A percentile compares a stretch with the other conserved stretches of the same genome.
These are phyloP conservation scores for Lithohypha guttulata DNA, from an alignment of 2,329 filamentous ascomycete species.

Conservation along the genomic window DNA sequence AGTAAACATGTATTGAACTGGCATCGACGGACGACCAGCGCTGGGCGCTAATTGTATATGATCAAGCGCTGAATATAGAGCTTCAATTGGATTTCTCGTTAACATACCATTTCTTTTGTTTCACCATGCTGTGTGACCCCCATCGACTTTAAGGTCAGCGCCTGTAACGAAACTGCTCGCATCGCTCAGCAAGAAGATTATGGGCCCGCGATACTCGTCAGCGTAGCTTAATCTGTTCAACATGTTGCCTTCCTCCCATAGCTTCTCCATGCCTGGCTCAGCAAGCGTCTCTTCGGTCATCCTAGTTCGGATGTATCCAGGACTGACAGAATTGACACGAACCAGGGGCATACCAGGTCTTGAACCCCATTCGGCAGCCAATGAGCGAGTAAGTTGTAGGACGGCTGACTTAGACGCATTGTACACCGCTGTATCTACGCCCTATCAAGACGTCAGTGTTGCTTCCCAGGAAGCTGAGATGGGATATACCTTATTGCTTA, in stretches of 20 bases:
- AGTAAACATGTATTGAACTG: too few relatives aligned
- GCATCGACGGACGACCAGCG: too few relatives aligned
- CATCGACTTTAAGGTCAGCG: slow-evolving; percentile 34
- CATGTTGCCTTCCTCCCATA: slow-evolving; percentile 83
- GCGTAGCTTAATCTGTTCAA: slow-evolving; percentile 57
- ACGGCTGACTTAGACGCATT: slow-evolving; percentile 36
- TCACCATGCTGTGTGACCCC: slow-evolving; percentile 19
- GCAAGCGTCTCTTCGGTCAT: slow-evolving; percentile 10
- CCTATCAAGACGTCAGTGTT: background rate
- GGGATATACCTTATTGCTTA: slow-evolving; percentile 16
- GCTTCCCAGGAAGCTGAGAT: background rate
- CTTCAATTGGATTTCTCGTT: too few relatives aligned
- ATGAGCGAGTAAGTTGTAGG: slow-evolving; percentile 31
- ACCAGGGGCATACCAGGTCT: slow-evolving; percentile 31
- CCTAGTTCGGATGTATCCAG: slow-evolving; percentile 26
- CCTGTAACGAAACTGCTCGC: slow-evolving; percentile 47
- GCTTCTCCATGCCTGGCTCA: slow-evolving; percentile 22
- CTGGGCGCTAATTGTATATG: too few relatives aligned
- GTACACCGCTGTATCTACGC: slow-evolving; percentile 24
- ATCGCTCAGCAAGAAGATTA: slow-evolving; percentile 38
- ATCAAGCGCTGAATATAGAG: too few relatives aligned
- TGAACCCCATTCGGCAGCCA: slow-evolving; percentile 36
- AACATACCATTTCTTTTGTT: background rate
- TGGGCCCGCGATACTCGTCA: slow-evolving; percentile 54
- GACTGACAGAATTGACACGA: slow-evolving; percentile 44